Conservation (phyloP, 306 rosid species). For the Vicia sativa region DNA sequence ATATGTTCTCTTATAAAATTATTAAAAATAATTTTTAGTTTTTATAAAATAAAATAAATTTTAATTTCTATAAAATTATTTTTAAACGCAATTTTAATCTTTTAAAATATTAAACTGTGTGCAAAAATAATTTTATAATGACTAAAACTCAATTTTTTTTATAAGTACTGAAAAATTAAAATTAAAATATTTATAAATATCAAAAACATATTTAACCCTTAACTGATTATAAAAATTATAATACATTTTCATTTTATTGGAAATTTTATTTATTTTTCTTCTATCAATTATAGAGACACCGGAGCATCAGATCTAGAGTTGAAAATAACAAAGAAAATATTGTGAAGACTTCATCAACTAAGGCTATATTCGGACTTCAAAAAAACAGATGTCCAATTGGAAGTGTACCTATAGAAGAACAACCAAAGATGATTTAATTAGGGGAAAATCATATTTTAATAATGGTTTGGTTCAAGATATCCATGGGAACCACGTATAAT, state of each 20-base stretch:
- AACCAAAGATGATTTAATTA: neutral
- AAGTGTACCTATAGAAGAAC: slow-evolving; percentile 14
- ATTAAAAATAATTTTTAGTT: no score
- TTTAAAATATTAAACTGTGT: no score
- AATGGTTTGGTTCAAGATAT: neutral
- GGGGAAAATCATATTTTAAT: neutral
- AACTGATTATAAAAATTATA: neutral
- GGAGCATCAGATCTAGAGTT: neutral
- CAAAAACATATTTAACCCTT: no score
- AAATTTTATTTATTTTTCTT: neutral
- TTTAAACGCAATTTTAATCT: no score
- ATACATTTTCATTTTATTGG: neutral
- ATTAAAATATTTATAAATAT: no score
- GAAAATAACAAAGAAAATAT: neutral
- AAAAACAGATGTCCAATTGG: neutral
- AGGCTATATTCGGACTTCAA: neutral
- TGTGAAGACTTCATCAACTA: neutral
- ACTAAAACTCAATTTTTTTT: no score
- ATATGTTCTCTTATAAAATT: no score
- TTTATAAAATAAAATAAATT: no score
- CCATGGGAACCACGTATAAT: neutral
- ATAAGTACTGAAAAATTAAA: no score
- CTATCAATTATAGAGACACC: neutral
- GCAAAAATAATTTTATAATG: no score
- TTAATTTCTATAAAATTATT: no score